phyloP scores from a whole-genome alignment of 208 protist species.

The Leishmania amazonensis region DNA sequence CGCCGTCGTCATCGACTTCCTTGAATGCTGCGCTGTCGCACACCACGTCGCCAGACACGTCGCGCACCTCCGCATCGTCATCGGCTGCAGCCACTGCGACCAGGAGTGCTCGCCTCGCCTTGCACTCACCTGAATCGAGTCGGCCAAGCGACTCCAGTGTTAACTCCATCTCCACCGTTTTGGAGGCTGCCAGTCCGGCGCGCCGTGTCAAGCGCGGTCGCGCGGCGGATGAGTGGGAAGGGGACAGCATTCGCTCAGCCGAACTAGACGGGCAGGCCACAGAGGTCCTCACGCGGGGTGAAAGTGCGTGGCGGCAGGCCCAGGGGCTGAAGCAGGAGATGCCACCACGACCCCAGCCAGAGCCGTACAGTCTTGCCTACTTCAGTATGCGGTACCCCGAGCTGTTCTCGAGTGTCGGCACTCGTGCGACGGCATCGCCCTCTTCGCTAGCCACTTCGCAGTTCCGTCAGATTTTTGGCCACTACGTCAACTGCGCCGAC shows the following conservation, averaged over 20 bases:
- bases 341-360: neutral
- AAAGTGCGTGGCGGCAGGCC: neutral
- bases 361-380: constrained; percentile 22
- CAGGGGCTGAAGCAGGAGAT: neutral
- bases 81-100: neutral
- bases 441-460: constrained; percentile 4
- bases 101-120: neutral
- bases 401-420: constrained; percentile 18
- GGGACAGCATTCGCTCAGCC: neutral
- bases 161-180: constrained; percentile 20
- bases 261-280: neutral
- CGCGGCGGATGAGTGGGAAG: neutral
- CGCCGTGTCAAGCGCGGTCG: constrained; percentile 8
- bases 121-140: constrained; percentile 9
- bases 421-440: neutral
- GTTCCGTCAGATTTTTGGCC: constrained; percentile 37
- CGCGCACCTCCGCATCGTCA: neutral
- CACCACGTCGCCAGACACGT: constrained; percentile 12
- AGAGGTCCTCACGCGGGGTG: neutral
- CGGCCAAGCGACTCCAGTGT: constrained; percentile 21
- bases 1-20: neutral
- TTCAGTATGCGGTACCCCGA: constrained; percentile 32
- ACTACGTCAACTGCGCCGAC: constrained; percentile 88
- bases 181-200: constrained; percentile 17
- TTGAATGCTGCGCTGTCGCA: constrained; percentile 4